Evolutionary conservation across 257 asterid genomes (phyloP).

Genomic region (Solanum sitiens): DNA sequence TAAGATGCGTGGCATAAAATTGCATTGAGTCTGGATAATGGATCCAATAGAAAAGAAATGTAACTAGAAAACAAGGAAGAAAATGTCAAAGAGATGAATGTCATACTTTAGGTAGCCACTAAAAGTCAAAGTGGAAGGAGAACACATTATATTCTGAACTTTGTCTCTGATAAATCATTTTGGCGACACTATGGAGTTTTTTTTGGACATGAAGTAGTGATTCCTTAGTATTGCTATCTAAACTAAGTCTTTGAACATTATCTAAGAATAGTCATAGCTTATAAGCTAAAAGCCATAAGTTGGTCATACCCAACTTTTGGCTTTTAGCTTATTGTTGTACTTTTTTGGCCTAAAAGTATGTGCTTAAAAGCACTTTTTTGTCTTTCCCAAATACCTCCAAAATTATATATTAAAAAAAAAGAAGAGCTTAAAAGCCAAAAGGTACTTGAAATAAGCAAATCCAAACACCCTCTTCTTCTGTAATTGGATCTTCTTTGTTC

Average conservation of each 20-base stretch:
- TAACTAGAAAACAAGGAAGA: neutral
- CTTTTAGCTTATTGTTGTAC: neutral
- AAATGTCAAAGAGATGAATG: neutral
- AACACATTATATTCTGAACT: neutral
- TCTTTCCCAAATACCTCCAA: neutral
- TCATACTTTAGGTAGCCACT: neutral
- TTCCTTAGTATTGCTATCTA: neutral
- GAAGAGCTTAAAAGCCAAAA: neutral
- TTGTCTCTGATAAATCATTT: neutral
- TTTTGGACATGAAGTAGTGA: neutral
- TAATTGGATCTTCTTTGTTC: neutral
- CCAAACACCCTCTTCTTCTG: neutral
- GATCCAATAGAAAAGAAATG: neutral
- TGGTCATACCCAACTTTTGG: neutral
- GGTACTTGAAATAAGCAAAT: neutral
- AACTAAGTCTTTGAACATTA: neutral
- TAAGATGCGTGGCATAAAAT: neutral
- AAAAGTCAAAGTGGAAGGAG: neutral
- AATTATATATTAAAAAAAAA: no score
- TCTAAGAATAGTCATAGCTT: neutral
- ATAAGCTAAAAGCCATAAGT: neutral
- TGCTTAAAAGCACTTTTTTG: neutral
- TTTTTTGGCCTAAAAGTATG: neutral
- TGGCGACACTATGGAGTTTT: neutral
- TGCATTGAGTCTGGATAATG: neutral